Percentiles rank a stretch among this genome's conserved stretches.
Evolutionary conservation across 2,329 filamentous ascomycete species (phyloP).

Genomic region (Tolypocladium amazonense): DNA sequence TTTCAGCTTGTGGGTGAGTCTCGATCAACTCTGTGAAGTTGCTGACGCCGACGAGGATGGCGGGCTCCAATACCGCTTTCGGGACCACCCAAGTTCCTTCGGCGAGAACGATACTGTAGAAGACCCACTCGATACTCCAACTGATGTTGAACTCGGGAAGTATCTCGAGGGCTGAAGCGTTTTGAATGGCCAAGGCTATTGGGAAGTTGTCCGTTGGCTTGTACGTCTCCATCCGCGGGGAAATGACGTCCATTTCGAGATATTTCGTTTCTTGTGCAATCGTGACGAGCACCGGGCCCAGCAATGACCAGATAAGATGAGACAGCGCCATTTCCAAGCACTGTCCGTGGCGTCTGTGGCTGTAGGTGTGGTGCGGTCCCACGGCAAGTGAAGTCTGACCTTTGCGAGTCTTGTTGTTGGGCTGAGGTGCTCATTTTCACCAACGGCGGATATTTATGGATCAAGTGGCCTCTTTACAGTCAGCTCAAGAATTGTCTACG

Average conservation of each 20-base stretch:
- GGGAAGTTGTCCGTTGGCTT: background rate
- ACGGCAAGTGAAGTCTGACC: too few species aligned
- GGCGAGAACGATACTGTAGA: background rate
- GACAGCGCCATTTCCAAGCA: background rate
- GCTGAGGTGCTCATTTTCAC: background rate
- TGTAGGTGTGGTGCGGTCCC: background rate
- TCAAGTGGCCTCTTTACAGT: background rate
- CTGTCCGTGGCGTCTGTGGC: background rate
- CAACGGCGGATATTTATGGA: too few species aligned
- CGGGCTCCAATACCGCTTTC: background rate
- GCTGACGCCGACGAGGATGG: background rate
- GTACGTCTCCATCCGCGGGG: background rate
- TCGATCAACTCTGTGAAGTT: background rate
- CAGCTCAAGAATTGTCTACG: background rate
- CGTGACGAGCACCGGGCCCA: background rate
- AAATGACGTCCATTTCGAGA: background rate
- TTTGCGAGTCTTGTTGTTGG: background rate
- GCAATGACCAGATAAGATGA: background rate
- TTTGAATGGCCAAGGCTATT: background rate
- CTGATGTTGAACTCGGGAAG: too few species aligned
- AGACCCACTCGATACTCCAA: too few species aligned
- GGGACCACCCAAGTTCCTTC: background rate
- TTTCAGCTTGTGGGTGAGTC: too few species aligned
- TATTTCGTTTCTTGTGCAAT: background rate
- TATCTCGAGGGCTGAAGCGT: background rate